A percentile compares a stretch with the other conserved stretches of the same genome.
Conservation (phyloP, 1,139 yeast genomes). For the Hyphopichia fennica region DNA sequence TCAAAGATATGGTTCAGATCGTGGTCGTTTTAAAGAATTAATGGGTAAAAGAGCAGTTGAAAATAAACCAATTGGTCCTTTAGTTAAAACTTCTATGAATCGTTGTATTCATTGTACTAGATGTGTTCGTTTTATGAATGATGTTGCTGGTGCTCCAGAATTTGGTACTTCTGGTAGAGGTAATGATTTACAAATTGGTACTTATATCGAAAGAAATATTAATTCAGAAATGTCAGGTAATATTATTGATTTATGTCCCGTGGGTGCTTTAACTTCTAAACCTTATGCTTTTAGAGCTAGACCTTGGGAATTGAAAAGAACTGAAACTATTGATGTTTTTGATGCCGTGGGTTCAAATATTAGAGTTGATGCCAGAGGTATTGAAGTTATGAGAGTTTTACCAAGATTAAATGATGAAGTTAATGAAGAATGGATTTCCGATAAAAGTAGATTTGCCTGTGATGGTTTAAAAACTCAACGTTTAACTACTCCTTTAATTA, state of each 20-base stretch:
- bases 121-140: slow-evolving; percentile 88
- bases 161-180: slow-evolving; percentile 90
- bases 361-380: slow-evolving; percentile 84
- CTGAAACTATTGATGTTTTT: slow-evolving; percentile 83
- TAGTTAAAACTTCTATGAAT: slow-evolving; percentile 89
- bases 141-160: slow-evolving; percentile 92
- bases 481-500: slow-evolving; percentile 77
- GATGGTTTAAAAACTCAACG: slow-evolving; percentile 89
- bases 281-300: slow-evolving; percentile 91
- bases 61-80: slow-evolving; percentile 87
- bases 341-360: slow-evolving; percentile 84
- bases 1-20: slow-evolving; percentile 79
- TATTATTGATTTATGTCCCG: slow-evolving; percentile 87
- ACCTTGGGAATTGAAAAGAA: slow-evolving; percentile 92
- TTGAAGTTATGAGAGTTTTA: slow-evolving; percentile 84
- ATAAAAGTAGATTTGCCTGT: slow-evolving; percentile 81
- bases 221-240: slow-evolving; percentile 88
- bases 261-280: slow-evolving; percentile 87
- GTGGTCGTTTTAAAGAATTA: slow-evolving; percentile 81
- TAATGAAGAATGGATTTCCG: slow-evolving; percentile 92
- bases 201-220: slow-evolving; percentile 81
- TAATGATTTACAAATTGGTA: slow-evolving; percentile 89
- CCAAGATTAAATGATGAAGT: slow-evolving; percentile 86
- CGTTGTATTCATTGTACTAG: slow-evolving; percentile 93
- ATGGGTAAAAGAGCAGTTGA: slow-evolving; percentile 89